Base-by-base conservation (phyloP, 2,329 filamentous ascomycete genomes). In the Aspergillus ibericus region DNA sequence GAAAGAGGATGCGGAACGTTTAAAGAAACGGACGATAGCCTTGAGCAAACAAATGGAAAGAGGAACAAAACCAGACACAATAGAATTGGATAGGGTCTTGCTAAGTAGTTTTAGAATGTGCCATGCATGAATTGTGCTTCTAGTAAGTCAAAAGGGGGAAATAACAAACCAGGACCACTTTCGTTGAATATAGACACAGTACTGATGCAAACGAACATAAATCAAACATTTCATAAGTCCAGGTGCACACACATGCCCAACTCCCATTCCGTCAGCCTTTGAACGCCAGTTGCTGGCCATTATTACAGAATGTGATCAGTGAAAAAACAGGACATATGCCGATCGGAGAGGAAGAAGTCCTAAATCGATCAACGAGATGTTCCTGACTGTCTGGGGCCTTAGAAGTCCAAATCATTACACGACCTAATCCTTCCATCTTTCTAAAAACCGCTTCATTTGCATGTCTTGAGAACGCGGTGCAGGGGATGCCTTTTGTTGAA, bases 401-500 rank as follows among this genome's bases (percentile, higher is more conserved):
- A 18, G 35, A 34, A n/a, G 7, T 15, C 22, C 6, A 48, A 25
- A 51, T 20, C 20, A 9, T 12, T 22, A 56, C 53, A 29, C 48
- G 22, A 25, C 65, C 72, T 44, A 87, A 72, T 87, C 84, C 71
- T 82, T 83, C 84, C 84, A 87, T 62, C 84, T 76, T 49, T 81
- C 81, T 60, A 87, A 70, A 70, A 81, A 86, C 64, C 81, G 82
- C 50, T 80, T 78, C 82, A 85, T 85, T 57, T 68, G 63, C 56
- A 63, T 62, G 52, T 84, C 81, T 74, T 53, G 78, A 77, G 81
- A 81, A 61, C 76, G 74, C 38, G 79, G 72, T 49, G 82, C 82
- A 13, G 84, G 75, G n/a, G 84, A 76, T 64, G 80, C 82, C 85
- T n/a, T n/a, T n/a, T 87, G 25, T 47, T 10, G 7, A 20, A 29